Percentiles rank a stretch among this genome's conserved stretches.
Evolutionary conservation across 805 yeast species (phyloP).

Genomic region (Middelhovenomyces tepae): DNA sequence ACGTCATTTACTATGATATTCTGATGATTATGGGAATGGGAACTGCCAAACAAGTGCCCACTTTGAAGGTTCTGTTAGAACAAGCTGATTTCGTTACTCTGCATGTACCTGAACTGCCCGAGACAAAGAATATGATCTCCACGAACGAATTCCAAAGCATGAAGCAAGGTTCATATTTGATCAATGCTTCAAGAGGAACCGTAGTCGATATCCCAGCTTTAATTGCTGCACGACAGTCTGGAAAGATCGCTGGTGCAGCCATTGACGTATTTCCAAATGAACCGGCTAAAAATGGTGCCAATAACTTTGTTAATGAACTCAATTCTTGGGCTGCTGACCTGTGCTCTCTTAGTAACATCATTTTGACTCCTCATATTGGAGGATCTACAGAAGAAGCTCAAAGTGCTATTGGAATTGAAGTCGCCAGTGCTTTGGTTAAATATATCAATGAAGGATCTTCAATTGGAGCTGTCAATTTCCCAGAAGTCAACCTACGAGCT

Average conservation of each 20-base stretch:
- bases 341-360: conserved; percentile 72
- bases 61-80: conserved; percentile 72
- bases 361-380: conserved; percentile 95
- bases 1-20: conserved; percentile 87
- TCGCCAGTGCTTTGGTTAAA: conserved; percentile 72
- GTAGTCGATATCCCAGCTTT: conserved; percentile 95
- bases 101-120: conserved; percentile 92
- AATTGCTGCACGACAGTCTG: conserved; percentile 81
- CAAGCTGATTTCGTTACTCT: conserved; percentile 82
- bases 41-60: conserved; percentile 85
- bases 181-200: conserved; percentile 96
- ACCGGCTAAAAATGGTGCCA: conserved; percentile 94
- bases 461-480: conserved; percentile 95
- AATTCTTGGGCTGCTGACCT: conserved; percentile 82
- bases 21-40: conserved; percentile 93
- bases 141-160: conserved; percentile 88
- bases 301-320: conserved; percentile 59
- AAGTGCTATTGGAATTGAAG: conserved; percentile 95
- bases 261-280: conserved; percentile 94
- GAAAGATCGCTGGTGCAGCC: conserved; percentile 95
- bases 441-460: conserved; percentile 96
- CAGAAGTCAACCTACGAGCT: conserved; percentile 89
- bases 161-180: conserved; percentile 91
- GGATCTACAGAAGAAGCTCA: conserved; percentile 99
- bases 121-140: conserved; percentile 83